Base-by-base conservation (phyloP, 2,329 filamentous ascomycete species). In the Gnomoniopsis smithogilvyi region DNA sequence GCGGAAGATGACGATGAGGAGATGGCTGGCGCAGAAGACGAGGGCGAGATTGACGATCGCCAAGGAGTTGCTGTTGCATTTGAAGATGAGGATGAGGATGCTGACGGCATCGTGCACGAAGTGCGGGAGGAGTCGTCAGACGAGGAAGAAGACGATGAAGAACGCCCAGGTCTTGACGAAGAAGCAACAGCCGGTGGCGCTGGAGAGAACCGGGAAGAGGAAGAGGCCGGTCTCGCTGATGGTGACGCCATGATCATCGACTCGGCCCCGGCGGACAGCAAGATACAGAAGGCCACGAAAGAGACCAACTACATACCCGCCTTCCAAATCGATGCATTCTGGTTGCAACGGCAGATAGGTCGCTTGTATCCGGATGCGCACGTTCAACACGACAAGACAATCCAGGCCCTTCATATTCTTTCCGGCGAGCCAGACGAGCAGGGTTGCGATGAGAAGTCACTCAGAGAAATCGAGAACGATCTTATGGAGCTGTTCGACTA, bases 401-500 rank as follows among this genome's bases (percentile, higher is more conserved):
- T 88, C 64, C 84, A 91, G 65, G 93, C 92, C 0, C 80, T 99
- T 56, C 85, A 88, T 38, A 92, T 96, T 51, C 82, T 99, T 56
- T 89, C 90, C 33, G 92, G 90, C 48, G 82, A 89, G 63, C 82
- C 87, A 2, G 89, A 87, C 22, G 84, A 87, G 66, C 73, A 75
- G 53, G 88, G 90, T 57, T 92, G 89, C 17, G 88, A 94, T 61
- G 92, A 96, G 68, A 93, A 91, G 72, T 83, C 90, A 15, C 79
- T 98, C 33, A 88, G 94, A 67, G 94, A 99, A 69, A 93, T 98
- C 58, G 95, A 99, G 70, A 99, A 99, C 73, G 95, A 99, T 63
- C 80, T 99, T 59, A 98, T 98, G 90, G 95, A 97, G 68, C 83
- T 99, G 0, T 98, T 99, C 67, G 95, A 99, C 68, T 99, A 96